These are phyloP conservation scores for Suillus subluteus DNA, from an alignment of 768 basidiomycete genomes.

Conservation along the genomic window DNA sequence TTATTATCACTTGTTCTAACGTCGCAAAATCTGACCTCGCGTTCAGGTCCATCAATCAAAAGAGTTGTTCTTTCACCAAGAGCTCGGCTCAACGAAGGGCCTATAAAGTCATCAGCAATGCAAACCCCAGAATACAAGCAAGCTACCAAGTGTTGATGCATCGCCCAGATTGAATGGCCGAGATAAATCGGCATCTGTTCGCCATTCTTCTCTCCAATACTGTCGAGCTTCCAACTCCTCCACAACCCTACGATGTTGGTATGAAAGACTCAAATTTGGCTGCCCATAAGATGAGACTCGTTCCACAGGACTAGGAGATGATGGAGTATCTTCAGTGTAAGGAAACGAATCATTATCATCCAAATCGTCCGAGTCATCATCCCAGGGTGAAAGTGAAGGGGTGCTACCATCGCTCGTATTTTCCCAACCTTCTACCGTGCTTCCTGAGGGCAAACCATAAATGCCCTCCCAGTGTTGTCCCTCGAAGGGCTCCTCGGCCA, in stretches of 20 bases:
- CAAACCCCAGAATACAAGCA: background rate
- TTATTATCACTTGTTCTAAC: background rate
- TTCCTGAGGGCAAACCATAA: slow-evolving; percentile 57
- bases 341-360: slow-evolving; percentile 25
- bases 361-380: slow-evolving; percentile 51
- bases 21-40: slow-evolving; percentile 40
- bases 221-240: slow-evolving; percentile 66
- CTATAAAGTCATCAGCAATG: slow-evolving; percentile 30
- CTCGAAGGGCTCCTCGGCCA: slow-evolving; percentile 82
- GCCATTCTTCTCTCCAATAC: slow-evolving; percentile 78
- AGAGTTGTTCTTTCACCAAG: slow-evolving; percentile 42
- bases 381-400: slow-evolving; percentile 68
- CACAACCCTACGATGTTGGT: slow-evolving; percentile 55
- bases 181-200: slow-evolving; percentile 44
- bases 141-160: slow-evolving; percentile 71
- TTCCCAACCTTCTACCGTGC: slow-evolving; percentile 46
- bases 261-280: slow-evolving; percentile 24
- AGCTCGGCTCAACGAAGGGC: slow-evolving; percentile 46
- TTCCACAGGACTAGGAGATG: slow-evolving; percentile 9
- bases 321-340: background rate
- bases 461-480: slow-evolving; percentile 86
- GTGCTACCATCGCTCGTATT: slow-evolving; percentile 59
- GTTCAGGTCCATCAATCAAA: slow-evolving; percentile 43
- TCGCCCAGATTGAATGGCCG: slow-evolving; percentile 65
- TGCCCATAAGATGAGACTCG: slow-evolving; percentile 29